Conservation (phyloP, 1,284 basidiomycete genomes). For the Pisolithus thermaeus region DNA sequence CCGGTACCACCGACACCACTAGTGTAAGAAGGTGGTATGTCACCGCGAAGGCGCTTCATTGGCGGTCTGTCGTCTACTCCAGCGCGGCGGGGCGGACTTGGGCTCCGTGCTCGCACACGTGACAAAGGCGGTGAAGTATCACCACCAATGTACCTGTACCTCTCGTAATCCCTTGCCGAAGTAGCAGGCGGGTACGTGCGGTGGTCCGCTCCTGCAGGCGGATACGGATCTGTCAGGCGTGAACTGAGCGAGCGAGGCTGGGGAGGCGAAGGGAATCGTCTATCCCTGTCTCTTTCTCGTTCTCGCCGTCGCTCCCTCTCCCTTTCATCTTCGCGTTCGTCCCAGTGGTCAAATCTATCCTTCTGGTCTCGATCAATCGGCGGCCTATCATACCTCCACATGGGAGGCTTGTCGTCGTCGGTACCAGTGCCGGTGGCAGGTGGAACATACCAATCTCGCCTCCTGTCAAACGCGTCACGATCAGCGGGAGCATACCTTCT, state of each 20-base stretch:
- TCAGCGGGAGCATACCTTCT: slow-evolving; percentile 17
- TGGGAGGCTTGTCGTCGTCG: slow-evolving; percentile 32
- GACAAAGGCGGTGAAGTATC: slow-evolving; percentile 20
- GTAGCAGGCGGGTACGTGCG: slow-evolving; percentile 20
- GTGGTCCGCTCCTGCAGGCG: slow-evolving; percentile 13
- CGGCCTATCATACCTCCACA: slow-evolving; percentile 24
- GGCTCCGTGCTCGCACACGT: slow-evolving; percentile 33
- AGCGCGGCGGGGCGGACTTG: slow-evolving; percentile 28
- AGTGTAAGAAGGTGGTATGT: slow-evolving; percentile 18
- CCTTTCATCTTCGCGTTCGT: slow-evolving; percentile 26
- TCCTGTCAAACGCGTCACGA: slow-evolving; percentile 28
- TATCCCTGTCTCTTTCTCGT: slow-evolving; percentile 32
- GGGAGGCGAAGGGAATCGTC: slow-evolving; percentile 17
- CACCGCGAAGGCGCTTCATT: slow-evolving; percentile 31
- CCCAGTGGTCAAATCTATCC: slow-evolving; percentile 34
- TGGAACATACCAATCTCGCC: slow-evolving; percentile 29
- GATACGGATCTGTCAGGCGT: slow-evolving; percentile 20
- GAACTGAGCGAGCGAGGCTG: slow-evolving; percentile 24
- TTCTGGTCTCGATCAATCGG: slow-evolving; percentile 23
- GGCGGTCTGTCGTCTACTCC: slow-evolving; percentile 32
- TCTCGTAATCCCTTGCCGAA: slow-evolving; percentile 19
- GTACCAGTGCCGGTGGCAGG: not conserved
- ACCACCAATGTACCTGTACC: slow-evolving; percentile 21
- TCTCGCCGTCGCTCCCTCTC: slow-evolving; percentile 15
- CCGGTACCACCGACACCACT: slow-evolving; percentile 2